phyloP scores from a whole-genome alignment of 306 rosid species.

The Delonix regia region DNA sequence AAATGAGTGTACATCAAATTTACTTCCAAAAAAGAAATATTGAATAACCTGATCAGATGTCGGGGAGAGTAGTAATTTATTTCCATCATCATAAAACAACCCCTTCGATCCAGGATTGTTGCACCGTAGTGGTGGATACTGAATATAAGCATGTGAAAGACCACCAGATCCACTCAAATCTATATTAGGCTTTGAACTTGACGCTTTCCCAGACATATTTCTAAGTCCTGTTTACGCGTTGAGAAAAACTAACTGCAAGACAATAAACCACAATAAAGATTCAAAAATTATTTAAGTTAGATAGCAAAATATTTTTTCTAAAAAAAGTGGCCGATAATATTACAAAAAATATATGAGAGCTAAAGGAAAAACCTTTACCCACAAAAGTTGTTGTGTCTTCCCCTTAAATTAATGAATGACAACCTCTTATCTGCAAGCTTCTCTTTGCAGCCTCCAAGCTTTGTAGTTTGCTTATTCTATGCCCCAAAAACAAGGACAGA shows the following conservation, averaged over 20 bases:
- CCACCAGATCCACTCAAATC: conserved; percentile 77
- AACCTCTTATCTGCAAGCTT: conserved; percentile 37
- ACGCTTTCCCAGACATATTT: conserved; percentile 83
- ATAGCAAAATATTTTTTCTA: conserved; percentile 19
- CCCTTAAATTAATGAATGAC: conserved; percentile 29
- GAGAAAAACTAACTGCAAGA: conserved; percentile 11
- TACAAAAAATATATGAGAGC: conserved; percentile 18
- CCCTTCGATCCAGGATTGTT: conserved; percentile 69
- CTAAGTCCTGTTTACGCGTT: conserved; percentile 30
- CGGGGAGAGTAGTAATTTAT: conserved; percentile 76
- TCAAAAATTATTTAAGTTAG: conserved; percentile 38
- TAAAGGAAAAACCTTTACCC: conserved; percentile 30
- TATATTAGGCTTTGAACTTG: conserved; percentile 73
- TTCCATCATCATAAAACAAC: conserved; percentile 91
- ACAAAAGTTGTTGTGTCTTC: conserved; percentile 25
- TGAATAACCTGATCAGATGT: conserved; percentile 73
- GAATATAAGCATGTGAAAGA: conserved; percentile 89
- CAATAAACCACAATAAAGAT: conserved; percentile 34
- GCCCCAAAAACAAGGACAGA: conserved; percentile 29
- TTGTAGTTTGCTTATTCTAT: conserved; percentile 24
- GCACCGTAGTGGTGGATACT: conserved; percentile 75
- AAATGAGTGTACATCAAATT: conserved; percentile 21
- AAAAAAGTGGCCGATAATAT: conserved; percentile 32
- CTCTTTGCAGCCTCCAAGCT: conserved; percentile 35
- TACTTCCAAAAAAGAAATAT: neutral